Base-by-base conservation (phyloP, 352 stramenopile species). In the Globisporangium nagaii region DNA sequence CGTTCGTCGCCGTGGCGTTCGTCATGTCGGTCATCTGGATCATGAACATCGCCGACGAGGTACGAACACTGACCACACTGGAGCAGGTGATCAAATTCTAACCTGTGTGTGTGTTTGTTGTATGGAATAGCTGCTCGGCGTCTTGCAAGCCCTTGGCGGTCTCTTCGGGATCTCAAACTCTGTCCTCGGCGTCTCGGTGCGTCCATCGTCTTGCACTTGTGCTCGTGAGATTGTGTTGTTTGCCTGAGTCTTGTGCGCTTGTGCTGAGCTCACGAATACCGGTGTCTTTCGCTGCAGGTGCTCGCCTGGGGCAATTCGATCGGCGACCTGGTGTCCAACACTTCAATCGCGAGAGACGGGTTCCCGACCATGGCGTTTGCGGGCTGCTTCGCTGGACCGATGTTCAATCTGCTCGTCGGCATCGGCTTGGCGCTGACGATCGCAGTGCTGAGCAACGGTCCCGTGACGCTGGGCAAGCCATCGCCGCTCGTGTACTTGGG, bases 21-120 rank as follows among this genome's bases (percentile, higher is more conserved):
- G 68, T 83, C 22, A 93, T 93, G 79, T 93, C 82, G 3, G 76
- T 93, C 36, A 74, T 90, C 52, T 93, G 82, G 82, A 93, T 93
- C 61, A 90, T 90, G 79, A 89, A 86, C 20, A 89, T 93, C 44
- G 82, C 82, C 7, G 79, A 87, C 31, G 82, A 93, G 60, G 79
- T 82, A 6, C 35, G 50, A 42, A 42, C 22, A 10, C 19, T 43
- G 37, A 15, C 37, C 12, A 43, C 11, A 8, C 8, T 17, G 15
- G 19, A n/a, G n/a, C n/a, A n/a, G 25, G 7, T 46, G 12, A 5
- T 47, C 24, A 25, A 19, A 25, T 34, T 4, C 22, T 35, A 24
- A 22, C n/a, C 3, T 24, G 20, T 57, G 1, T 34, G 27, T 15
- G 19, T 30, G 3, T 6, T 25, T 25, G 13, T 47, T 11, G 35